Conservation (phyloP, 192 early-diverging fungal genomes). For the Chytriomyces confervae region DNA sequence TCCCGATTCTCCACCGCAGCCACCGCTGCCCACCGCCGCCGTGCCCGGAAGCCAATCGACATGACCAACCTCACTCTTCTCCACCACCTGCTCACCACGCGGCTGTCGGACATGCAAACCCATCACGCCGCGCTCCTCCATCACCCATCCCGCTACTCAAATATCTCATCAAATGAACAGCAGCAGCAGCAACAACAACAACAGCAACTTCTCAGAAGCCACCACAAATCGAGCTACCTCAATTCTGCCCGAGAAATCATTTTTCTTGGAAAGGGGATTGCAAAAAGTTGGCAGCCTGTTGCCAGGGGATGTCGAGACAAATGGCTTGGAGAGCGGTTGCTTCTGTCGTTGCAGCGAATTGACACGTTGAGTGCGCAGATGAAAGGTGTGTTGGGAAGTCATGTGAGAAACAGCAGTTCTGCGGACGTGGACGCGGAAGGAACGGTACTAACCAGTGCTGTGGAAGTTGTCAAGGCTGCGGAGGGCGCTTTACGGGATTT, state of each 20-base stretch:
- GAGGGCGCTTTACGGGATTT: slow-evolving; percentile 32
- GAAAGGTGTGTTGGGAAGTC: slow-evolving; percentile 24
- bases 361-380: slow-evolving; percentile 33
- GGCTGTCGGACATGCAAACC: slow-evolving; percentile 33
- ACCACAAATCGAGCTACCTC: slow-evolving; percentile 27
- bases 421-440: slow-evolving; percentile 38
- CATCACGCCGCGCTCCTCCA: slow-evolving; percentile 16
- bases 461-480: slow-evolving; percentile 35
- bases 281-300: slow-evolving; percentile 34
- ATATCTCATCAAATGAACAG: no score
- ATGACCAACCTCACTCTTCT: slow-evolving; percentile 42
- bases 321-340: not conserved
- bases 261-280: slow-evolving; percentile 35
- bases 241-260: slow-evolving; percentile 32
- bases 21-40: not conserved
- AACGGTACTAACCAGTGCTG: slow-evolving; percentile 31
- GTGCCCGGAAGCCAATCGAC: slow-evolving; percentile 38
- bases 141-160: no score
- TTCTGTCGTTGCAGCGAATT: slow-evolving; percentile 21
- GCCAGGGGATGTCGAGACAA: slow-evolving; percentile 29
- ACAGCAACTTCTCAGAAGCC: slow-evolving; percentile 1
- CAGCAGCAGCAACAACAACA: no score
- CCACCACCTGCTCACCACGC: slow-evolving; percentile 35
- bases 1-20: not conserved
- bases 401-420: not conserved